Base-by-base conservation (phyloP, 139 green algal species). In the Picochlorum sp. region DNA sequence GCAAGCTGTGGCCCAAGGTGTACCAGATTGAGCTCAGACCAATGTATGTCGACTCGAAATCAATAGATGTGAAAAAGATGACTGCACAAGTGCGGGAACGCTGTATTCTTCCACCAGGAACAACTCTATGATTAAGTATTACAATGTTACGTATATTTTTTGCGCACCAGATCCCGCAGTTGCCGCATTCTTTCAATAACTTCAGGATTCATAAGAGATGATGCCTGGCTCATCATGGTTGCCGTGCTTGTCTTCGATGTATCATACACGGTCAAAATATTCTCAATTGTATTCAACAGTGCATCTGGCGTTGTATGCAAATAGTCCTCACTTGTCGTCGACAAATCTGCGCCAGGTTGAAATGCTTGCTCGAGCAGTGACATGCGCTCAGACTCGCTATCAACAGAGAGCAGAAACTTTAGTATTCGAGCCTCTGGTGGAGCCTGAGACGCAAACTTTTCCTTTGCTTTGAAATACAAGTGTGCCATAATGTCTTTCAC, bases 401-500 rank as follows among this genome's bases (percentile, higher is more conserved):
- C 62, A 20, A 88, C 68, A 4, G 56, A 65, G 1, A 95, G 68
- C 50, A 95, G 59, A 67, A 92, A 75, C 59, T 92, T 89, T 38
- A 95, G 71, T 55, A 95, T 95, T 55, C 87, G 86, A 18, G 61
- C 69, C 70, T 92, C 88, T 34, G 76, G 67, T n/a, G 87, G 88
- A 65, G 86, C 75, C 45, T 86, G 62, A 49, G 60, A 26, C 18
- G 75, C 81, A 63, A 86, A 82, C 6, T 74, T 74, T 56, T 91
- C 85, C 62, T 88, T 87, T 24, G 83, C 83, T 65, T 85, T 89
- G 51, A 88, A 81, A 70, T 90, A 92, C 20, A 92, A 80, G 67
- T 91, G 84, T 11, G 71, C 77, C 84, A 92, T 89, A 47, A 92
- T 66, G 34, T 92, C 82, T 62, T 90, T 90, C 21, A 86, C 83